Evolutionary conservation across 2,329 filamentous ascomycete species (phyloP).

Genomic region (Botryosphaeria dothidea): DNA sequence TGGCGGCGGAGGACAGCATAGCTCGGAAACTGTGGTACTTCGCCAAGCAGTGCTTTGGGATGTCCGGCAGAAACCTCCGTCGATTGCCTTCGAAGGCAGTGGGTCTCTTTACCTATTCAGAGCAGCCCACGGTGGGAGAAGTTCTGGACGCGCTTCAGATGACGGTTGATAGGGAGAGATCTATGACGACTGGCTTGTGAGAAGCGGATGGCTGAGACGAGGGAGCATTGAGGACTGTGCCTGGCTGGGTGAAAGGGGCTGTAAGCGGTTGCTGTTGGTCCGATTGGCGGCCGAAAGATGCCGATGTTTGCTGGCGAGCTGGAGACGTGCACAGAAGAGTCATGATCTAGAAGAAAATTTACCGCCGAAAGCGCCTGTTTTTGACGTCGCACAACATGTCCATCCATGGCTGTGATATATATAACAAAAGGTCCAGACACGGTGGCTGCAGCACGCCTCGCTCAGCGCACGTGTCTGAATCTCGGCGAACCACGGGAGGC

Average conservation of each 20-base stretch:
- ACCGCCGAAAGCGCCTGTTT: background rate
- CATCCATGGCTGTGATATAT: background rate
- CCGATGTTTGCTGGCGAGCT: background rate
- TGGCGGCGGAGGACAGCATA: constrained; percentile 22
- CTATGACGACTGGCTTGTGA: background rate
- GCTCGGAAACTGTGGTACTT: constrained; percentile 33
- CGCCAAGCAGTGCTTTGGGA: constrained; percentile 31
- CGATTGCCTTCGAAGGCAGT: constrained; percentile 24
- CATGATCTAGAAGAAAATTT: background rate
- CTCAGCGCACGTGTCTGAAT: constrained; percentile 14
- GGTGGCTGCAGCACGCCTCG: background rate
- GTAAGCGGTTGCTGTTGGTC: background rate
- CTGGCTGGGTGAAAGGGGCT: background rate
- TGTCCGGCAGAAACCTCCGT: constrained; percentile 27
- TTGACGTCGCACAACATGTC: background rate
- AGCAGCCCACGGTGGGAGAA: constrained; percentile 22
- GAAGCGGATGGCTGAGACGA: background rate
- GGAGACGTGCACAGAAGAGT: background rate
- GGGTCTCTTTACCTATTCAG: constrained; percentile 23
- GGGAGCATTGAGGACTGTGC: too few relatives aligned
- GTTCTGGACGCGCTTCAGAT: constrained; percentile 22
- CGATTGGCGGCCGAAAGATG: background rate
- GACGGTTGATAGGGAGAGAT: background rate
- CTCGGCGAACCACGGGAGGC: background rate
- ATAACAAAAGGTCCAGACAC: background rate